Conservation (phyloP, 2,329 filamentous ascomycete species). For the Aspergillus proliferans region DNA sequence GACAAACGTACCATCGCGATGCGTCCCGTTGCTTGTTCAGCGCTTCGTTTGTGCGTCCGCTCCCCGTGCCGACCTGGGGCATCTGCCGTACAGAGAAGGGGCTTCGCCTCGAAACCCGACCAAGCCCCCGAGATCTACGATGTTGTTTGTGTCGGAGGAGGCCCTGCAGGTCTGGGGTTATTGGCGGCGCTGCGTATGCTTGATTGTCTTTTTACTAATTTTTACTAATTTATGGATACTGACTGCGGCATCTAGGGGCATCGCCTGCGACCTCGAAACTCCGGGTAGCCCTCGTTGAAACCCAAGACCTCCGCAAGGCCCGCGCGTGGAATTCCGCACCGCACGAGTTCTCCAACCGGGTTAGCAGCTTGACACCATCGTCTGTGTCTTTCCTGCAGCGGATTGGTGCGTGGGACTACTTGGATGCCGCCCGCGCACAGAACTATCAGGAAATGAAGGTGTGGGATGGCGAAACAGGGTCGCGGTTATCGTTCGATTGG, state of each 20-base stretch:
- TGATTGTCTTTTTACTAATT: background rate
- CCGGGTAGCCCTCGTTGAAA: constrained; percentile 82
- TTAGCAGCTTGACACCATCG: constrained; percentile 85
- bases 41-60: constrained; percentile 35
- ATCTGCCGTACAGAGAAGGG: constrained; percentile 18
- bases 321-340: constrained; percentile 60
- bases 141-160: constrained; percentile 85
- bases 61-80: constrained; percentile 31
- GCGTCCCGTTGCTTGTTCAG: constrained; percentile 26
- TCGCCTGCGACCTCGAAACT: constrained; percentile 69
- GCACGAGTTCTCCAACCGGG: constrained; percentile 80
- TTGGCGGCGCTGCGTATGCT: constrained; percentile 65
- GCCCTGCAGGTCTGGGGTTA: constrained; percentile 80
- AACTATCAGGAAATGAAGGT: constrained; percentile 95
- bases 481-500: constrained; percentile 85
- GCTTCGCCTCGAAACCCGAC: constrained; percentile 28
- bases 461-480: constrained; percentile 88
- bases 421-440: constrained; percentile 69
- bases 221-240: background rate
- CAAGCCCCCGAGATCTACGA: constrained; percentile 71
- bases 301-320: constrained; percentile 70
- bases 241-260: constrained; percentile 51
- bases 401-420: constrained; percentile 79
- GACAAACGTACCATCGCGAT: constrained; percentile 18
- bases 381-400: constrained; percentile 75